Conservation (phyloP, 179 eudicot genomes). For the Patellifolia procumbens region DNA sequence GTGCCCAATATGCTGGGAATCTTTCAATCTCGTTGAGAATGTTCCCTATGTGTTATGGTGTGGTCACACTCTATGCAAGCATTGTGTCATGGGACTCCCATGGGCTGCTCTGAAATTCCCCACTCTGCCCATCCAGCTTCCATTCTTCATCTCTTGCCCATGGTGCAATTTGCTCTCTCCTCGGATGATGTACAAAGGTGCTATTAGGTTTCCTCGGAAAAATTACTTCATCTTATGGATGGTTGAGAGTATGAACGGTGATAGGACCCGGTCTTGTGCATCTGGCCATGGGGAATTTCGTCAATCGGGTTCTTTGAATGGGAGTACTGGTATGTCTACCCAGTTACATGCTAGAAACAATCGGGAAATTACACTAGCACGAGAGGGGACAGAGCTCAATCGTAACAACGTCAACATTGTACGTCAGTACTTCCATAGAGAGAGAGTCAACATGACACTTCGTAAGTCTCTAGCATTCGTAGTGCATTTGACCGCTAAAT, state of each 20-base stretch:
- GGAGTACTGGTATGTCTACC: conserved; percentile 17
- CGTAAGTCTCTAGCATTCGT: conserved; percentile 47
- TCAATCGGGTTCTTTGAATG: conserved; percentile 23
- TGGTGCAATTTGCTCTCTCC: conserved; percentile 61
- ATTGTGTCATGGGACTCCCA: conserved; percentile 55
- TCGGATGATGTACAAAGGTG: conserved; percentile 46
- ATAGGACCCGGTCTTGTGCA: conserved; percentile 40
- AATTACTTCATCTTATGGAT: conserved; percentile 68
- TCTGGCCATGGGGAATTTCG: conserved; percentile 37
- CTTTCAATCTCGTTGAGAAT: conserved; percentile 65
- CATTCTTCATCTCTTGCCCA: conserved; percentile 61
- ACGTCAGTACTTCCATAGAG: conserved; percentile 29
- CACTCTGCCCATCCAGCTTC: conserved; percentile 52
- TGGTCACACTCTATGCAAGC: conserved; percentile 64
- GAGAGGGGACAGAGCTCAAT: conserved; percentile 18
- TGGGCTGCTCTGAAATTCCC: conserved; percentile 59
- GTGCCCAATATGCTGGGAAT: conserved; percentile 67
- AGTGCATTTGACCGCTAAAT: conserved; percentile 49
- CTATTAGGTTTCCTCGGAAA: conserved; percentile 50
- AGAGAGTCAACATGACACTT: conserved; percentile 36
- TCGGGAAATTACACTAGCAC: conserved; percentile 12
- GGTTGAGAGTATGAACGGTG: conserved; percentile 69
- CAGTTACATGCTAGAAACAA: conserved; percentile 27
- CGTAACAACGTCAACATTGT: conserved; percentile 6
- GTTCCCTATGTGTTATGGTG: conserved; percentile 67